These are phyloP conservation scores for Trichoderma aggressivum DNA, from an alignment of 2,329 filamentous ascomycete species.

Conservation along the genomic window DNA sequence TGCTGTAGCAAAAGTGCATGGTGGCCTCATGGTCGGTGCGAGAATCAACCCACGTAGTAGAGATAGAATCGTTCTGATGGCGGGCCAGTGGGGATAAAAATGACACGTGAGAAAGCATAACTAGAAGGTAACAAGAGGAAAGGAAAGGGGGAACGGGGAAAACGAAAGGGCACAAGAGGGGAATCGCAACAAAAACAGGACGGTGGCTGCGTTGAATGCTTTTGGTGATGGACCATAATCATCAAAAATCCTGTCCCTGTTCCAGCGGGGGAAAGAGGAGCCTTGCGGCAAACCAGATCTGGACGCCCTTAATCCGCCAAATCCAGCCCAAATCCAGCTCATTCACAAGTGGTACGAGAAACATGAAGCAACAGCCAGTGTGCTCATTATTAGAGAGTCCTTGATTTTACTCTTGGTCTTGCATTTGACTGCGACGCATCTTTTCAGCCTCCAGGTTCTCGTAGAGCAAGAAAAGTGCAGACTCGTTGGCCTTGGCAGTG, in stretches of 20 bases:
- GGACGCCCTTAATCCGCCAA: slow-evolving; percentile 45
- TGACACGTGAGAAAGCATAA: slow-evolving; percentile 26
- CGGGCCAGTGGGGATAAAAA: slow-evolving; percentile 20
- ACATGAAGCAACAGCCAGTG: slow-evolving; percentile 30
- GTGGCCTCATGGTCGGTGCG: slow-evolving; percentile 14
- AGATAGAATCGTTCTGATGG: slow-evolving; percentile 14
- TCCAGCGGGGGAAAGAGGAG: slow-evolving; percentile 47
- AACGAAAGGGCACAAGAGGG: slow-evolving; percentile 25
- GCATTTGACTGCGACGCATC: slow-evolving; percentile 87
- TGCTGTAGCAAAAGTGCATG: background rate
- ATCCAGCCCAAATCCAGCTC: slow-evolving; percentile 45
- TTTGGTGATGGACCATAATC: slow-evolving; percentile 33
- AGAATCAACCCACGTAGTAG: slow-evolving; percentile 12
- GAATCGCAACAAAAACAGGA: slow-evolving; percentile 24
- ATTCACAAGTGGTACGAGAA: slow-evolving; percentile 30
- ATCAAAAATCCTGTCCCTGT: slow-evolving; percentile 45
- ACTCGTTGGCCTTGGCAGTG: slow-evolving; percentile 88
- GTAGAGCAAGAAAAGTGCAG: slow-evolving; percentile 91
- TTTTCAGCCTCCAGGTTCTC: slow-evolving; percentile 99
- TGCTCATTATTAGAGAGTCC: slow-evolving; percentile 11
- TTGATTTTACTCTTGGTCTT: slow-evolving; percentile 47
- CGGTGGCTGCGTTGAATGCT: slow-evolving; percentile 25
- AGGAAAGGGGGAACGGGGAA: slow-evolving; percentile 20
- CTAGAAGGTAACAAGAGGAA: slow-evolving; percentile 18
- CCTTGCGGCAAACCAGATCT: slow-evolving; percentile 64